A percentile compares a stretch with the other conserved stretches of the same genome.
These are phyloP conservation scores for Thuidium tamariscinum DNA, from an alignment of 225 moss, liverwort and hornwort species.

Conservation along the genomic window DNA sequence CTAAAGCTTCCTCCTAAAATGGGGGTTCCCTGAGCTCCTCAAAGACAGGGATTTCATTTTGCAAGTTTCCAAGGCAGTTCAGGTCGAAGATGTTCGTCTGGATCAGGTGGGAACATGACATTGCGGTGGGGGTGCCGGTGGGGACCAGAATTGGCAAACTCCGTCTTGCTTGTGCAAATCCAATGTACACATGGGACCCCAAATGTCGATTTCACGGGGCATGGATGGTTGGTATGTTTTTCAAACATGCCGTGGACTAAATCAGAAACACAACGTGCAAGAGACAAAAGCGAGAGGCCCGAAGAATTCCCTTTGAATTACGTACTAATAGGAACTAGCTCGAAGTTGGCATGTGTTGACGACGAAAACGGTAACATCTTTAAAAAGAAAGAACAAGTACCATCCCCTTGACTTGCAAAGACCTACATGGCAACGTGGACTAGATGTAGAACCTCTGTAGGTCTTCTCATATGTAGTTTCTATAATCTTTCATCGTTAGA, in stretches of 20 bases:
- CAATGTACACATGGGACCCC: fast-evolving
- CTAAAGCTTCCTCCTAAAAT: background rate
- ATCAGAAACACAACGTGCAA: background rate
- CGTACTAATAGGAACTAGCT: background rate
- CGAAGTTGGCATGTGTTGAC: background rate
- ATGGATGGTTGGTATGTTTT: background rate
- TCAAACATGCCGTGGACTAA: background rate
- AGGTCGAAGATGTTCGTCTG: background rate
- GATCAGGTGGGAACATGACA: background rate
- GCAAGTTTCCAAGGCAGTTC: background rate
- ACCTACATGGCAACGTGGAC: background rate
- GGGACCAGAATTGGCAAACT: background rate
- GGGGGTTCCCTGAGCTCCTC: background rate
- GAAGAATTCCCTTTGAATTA: background rate
- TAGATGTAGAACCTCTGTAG: no score
- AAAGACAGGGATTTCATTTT: background rate
- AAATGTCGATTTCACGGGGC: background rate
- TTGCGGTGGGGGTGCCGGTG: background rate
- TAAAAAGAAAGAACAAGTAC: background rate
- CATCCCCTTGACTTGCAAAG: background rate
- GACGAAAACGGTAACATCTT: background rate
- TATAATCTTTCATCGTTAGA: background rate
- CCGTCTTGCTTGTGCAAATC: background rate
- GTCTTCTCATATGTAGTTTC: background rate
- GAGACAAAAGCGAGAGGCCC: background rate